Conservation (phyloP, 192 early-diverging fungal genomes). For the Linnemannia exigua region DNA sequence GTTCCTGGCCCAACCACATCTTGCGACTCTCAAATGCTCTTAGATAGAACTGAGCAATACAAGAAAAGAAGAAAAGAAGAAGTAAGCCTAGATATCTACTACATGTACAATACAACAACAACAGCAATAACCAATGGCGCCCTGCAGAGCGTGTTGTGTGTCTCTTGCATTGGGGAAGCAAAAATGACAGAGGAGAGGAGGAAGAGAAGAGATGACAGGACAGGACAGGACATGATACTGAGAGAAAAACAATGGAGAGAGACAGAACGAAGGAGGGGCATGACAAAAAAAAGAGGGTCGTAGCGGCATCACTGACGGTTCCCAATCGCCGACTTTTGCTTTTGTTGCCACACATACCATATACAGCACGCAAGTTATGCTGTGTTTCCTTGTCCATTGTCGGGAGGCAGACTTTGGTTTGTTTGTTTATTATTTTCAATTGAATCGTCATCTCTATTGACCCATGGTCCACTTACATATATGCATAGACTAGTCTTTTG, state of each 20-base stretch:
- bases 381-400: not conserved
- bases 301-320: not conserved
- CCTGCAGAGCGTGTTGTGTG: not conserved
- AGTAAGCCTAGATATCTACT: not conserved
- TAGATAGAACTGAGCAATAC: not conserved
- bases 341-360: not conserved
- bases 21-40: not conserved
- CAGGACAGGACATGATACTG: not conserved
- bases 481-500: not conserved
- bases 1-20: slow-evolving; percentile 20
- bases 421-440: not conserved
- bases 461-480: not conserved
- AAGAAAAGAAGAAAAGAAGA: not conserved
- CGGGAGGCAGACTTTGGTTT: not conserved
- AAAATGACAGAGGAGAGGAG: not conserved
- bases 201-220: not conserved
- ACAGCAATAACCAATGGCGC: not conserved
- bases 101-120: too few species aligned
- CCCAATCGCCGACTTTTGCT: not conserved
- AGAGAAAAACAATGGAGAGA: too few species aligned
- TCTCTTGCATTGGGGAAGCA: not conserved
- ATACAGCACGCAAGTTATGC: not conserved
- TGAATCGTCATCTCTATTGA: not conserved
- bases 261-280: not conserved
- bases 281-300: not conserved